phyloP scores from a whole-genome alignment of 306 rosid species.

The Malus asiatica region DNA sequence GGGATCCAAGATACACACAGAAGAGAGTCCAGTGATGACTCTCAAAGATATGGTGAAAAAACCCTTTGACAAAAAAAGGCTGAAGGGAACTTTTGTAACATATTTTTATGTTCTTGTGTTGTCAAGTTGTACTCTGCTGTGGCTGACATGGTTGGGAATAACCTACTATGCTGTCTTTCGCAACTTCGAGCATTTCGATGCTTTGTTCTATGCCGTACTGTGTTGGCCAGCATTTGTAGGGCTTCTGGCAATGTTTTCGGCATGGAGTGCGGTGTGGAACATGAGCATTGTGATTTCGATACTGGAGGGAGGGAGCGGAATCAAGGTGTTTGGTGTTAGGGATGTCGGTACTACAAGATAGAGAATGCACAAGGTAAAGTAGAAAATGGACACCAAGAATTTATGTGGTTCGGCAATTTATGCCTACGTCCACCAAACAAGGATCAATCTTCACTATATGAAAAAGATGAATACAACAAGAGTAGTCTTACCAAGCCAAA shows the following conservation, averaged over 20 bases:
- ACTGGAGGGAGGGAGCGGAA: slow-evolving; percentile 34
- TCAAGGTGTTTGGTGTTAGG: slow-evolving; percentile 35
- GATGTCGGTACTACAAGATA: no score
- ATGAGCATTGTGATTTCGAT: slow-evolving; percentile 48
- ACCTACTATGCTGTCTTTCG: background rate
- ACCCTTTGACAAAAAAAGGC: background rate
- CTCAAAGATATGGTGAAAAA: slow-evolving; percentile 1
- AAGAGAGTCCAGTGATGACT: background rate
- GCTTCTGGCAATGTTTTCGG: slow-evolving; percentile 26
- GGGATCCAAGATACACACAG: background rate
- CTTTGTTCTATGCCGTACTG: background rate
- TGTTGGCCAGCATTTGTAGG: slow-evolving; percentile 1
- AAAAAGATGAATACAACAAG: no score
- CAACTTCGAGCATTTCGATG: no score
- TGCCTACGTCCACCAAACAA: no score
- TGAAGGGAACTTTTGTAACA: slow-evolving; percentile 6
- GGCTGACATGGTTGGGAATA: background rate
- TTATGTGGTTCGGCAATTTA: no score
- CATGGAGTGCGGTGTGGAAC: slow-evolving; percentile 48
- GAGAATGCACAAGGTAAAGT: no score
- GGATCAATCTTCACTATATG: no score
- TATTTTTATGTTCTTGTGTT: background rate
- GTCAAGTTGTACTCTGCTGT: background rate
- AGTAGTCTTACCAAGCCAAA: no score
- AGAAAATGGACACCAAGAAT: no score